phyloP scores from a whole-genome alignment of 345 rosid genomes.

The Eucalyptus polybractea region DNA sequence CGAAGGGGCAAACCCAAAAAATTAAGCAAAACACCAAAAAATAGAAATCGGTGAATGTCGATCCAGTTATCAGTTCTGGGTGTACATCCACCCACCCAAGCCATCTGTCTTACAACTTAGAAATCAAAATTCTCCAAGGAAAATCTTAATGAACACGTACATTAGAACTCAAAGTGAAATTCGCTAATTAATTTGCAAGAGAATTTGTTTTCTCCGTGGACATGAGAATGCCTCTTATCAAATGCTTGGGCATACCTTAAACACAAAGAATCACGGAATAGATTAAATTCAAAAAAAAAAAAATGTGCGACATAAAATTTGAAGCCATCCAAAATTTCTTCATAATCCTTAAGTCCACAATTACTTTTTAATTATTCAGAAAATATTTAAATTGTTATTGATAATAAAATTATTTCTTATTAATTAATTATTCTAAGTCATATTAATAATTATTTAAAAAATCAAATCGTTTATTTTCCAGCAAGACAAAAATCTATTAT shows the following conservation, averaged over 20 bases:
- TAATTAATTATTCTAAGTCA: no score
- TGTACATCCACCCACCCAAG: no score
- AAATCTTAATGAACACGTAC: neutral
- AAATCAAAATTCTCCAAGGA: neutral
- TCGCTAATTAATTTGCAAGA: neutral
- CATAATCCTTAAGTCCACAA: neutral
- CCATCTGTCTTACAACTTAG: neutral
- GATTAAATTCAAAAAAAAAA: neutral
- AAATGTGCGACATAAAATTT: neutral
- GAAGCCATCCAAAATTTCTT: neutral
- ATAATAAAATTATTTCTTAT: no score
- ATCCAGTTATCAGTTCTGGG: fast-evolving
- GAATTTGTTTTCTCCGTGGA: neutral
- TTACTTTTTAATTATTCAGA: no score
- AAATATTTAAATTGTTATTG: no score
- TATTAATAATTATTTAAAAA: no score
- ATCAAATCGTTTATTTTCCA: no score
- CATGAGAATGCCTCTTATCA: neutral
- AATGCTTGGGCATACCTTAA: neutral
- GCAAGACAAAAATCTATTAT: no score
- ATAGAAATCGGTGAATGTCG: no score
- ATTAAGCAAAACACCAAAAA: no score
- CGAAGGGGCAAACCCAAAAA: no score
- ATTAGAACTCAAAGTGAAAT: fast-evolving
- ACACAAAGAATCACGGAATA: neutral